phyloP scores from a whole-genome alignment of 2,329 filamentous ascomycete species.

The Alternaria brassicae region DNA sequence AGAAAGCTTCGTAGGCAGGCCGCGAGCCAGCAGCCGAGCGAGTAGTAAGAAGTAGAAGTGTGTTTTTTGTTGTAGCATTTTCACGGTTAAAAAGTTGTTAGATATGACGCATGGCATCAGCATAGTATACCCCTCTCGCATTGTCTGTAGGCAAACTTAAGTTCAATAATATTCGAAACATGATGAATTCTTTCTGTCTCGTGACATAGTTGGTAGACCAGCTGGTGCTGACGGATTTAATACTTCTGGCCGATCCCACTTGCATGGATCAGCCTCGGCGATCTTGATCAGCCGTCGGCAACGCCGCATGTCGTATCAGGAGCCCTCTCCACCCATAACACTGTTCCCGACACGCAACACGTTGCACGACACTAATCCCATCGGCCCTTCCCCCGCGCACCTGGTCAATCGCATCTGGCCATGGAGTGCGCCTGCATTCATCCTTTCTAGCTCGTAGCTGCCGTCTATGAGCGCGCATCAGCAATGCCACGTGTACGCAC shows the following conservation, averaged over 20 bases:
- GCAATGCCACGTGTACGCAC: conserved; percentile 41
- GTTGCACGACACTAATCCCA: conserved; percentile 15
- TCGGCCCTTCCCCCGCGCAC: neutral
- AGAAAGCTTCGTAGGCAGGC: conserved; percentile 51
- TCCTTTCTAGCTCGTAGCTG: conserved; percentile 2
- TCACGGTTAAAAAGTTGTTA: conserved; percentile 9
- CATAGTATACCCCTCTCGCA: conserved; percentile 33
- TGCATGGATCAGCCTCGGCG: neutral
- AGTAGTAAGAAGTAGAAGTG: conserved; percentile 16
- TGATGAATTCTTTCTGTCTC: neutral
- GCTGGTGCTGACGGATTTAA: neutral
- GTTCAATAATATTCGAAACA: conserved; percentile 6
- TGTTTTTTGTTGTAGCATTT: conserved; percentile 8
- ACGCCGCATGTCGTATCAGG: neutral
- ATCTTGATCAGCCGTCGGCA: neutral
- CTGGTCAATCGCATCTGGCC: conserved; percentile 1
- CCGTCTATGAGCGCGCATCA: conserved; percentile 10
- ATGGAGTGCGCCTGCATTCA: conserved; percentile 16
- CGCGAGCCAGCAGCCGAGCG: conserved; percentile 29
- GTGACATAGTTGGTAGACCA: neutral
- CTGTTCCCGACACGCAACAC: conserved; percentile 14
- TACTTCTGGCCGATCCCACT: neutral
- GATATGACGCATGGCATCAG: conserved; percentile 20
- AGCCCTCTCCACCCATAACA: neutral
- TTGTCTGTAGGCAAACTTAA: conserved; percentile 9